Percentiles rank a stretch among this genome's conserved stretches.
These are phyloP conservation scores for Apiospora rasikravindrae DNA, from an alignment of 2,329 filamentous ascomycete species.

Conservation along the genomic window DNA sequence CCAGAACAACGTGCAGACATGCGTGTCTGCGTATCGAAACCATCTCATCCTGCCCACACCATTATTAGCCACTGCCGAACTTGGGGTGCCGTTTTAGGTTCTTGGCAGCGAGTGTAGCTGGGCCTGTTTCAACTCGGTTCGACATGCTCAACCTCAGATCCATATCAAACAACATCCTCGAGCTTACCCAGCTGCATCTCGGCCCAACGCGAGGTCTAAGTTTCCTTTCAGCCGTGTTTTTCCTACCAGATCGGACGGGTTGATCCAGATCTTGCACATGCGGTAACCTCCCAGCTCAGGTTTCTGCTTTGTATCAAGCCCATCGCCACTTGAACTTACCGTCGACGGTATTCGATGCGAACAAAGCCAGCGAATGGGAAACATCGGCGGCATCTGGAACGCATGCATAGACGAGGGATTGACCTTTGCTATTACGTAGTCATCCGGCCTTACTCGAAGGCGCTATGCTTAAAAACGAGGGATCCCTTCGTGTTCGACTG, in stretches of 20 bases:
- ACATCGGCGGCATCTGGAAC: background rate
- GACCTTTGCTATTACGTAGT: background rate
- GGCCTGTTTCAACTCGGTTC: slow-evolving; percentile 10
- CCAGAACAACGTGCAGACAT: background rate
- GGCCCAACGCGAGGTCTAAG: no score
- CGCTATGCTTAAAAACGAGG: background rate
- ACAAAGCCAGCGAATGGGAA: background rate
- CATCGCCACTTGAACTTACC: background rate
- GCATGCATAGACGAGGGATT: background rate
- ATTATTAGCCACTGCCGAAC: background rate
- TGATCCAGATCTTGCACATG: background rate
- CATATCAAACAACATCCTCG: slow-evolving; percentile 2
- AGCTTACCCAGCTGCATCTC: background rate
- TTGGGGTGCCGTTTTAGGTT: background rate
- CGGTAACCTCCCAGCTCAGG: background rate
- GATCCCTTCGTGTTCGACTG: background rate
- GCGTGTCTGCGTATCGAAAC: background rate
- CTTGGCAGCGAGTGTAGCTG: background rate
- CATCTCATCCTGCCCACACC: background rate
- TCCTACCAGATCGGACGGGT: background rate
- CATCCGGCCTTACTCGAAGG: background rate
- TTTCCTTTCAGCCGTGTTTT: background rate
- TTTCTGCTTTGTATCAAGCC: background rate
- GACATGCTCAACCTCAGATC: slow-evolving; percentile 2
- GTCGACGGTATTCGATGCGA: background rate